phyloP scores from a whole-genome alignment of 1,284 basidiomycete species.

The Moniliella sp. region DNA sequence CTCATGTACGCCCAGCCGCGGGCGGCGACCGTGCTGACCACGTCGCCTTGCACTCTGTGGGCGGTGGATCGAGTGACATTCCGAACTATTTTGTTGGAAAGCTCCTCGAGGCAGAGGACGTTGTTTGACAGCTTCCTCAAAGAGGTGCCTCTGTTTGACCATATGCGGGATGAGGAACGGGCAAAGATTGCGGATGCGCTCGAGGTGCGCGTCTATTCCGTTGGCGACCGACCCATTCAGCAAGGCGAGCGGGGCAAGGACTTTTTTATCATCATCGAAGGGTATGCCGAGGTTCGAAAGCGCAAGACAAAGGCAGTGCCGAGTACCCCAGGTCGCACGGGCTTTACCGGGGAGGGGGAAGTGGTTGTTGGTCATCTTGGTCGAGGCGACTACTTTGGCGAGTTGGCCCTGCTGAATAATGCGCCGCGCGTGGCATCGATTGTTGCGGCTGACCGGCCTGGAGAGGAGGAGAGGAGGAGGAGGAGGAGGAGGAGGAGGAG shows the following conservation, averaged over 20 bases:
- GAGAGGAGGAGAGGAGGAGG: too few relatives aligned
- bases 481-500: too few relatives aligned
- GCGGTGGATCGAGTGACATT: conserved; percentile 89
- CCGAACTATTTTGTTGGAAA: conserved; percentile 61
- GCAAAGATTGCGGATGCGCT: conserved; percentile 93
- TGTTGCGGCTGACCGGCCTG: conserved; percentile 44
- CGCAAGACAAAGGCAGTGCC: conserved; percentile 32
- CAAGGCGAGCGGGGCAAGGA: conserved; percentile 88
- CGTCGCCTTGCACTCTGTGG: conserved; percentile 66
- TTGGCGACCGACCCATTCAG: conserved; percentile 63
- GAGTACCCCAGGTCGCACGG: too few relatives aligned
- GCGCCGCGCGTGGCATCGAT: conserved; percentile 82
- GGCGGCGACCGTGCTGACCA: conserved; percentile 73
- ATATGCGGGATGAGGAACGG: conserved; percentile 62
- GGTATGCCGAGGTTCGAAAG: conserved; percentile 70
- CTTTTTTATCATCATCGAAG: conserved; percentile 90
- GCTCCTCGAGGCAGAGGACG: conserved; percentile 47
- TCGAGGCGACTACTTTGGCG: conserved; percentile 94
- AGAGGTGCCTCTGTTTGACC: conserved; percentile 68
- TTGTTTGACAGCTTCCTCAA: conserved; percentile 89
- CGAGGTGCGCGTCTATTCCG: conserved; percentile 56
- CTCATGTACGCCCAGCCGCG: conserved; percentile 93
- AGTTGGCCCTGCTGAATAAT: conserved; percentile 59
- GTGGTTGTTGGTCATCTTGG: conserved; percentile 48
- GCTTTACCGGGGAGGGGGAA: conserved; percentile 4